Base-by-base conservation (phyloP, 2,329 filamentous ascomycete species). In the Orbilia oligospora region DNA sequence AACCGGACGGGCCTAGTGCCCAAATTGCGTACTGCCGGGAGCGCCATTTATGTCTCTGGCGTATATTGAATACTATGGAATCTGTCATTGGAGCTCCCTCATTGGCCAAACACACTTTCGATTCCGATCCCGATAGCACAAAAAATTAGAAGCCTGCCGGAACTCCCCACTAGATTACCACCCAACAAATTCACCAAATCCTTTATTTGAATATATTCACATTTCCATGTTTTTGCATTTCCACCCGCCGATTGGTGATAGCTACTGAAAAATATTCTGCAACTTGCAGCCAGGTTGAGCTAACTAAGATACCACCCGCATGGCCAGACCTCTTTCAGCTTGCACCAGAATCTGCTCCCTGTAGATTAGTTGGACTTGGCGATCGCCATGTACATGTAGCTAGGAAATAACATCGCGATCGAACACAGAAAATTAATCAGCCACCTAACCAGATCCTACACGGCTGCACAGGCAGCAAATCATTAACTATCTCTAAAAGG, bases 311-410 rank as follows among this genome's bases (percentile, higher is more conserved):
- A 2, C 48, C n/a, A 8, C 41, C 8, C 22, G 66, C 30, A 70
- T 46, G 66, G 66, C 38, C n/a, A 61, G 41, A 71, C 55, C 41
- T 6, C n/a, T 61, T 49, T 8, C 24, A 33, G n/a, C 30, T 38
- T 14, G 56, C 53, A 14, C 20, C 27, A 16, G 38, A 58, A 58
- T 41, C 18, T 58, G n/a, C 14, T 24, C 48, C 3, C 9, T 46
- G 16, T 16, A 3, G 41, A 12, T 30, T 18, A 20, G 44, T 3
- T 46, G 18, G 58, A 5, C 69, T 66, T 72, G 69, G 69, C 69
- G 69, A 72, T 72, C 48, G 48, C 1, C 22, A 22, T 56, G 44
- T 33, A 5, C 22, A 33, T 56, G 44, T 38, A 41, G 4, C 41
- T 30, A 3, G 27, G 9, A 38, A 56, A 38, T 22, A 24, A 22